Conservation (phyloP, 192 early-diverging fungal genomes). For the Entomortierella lignicola region DNA sequence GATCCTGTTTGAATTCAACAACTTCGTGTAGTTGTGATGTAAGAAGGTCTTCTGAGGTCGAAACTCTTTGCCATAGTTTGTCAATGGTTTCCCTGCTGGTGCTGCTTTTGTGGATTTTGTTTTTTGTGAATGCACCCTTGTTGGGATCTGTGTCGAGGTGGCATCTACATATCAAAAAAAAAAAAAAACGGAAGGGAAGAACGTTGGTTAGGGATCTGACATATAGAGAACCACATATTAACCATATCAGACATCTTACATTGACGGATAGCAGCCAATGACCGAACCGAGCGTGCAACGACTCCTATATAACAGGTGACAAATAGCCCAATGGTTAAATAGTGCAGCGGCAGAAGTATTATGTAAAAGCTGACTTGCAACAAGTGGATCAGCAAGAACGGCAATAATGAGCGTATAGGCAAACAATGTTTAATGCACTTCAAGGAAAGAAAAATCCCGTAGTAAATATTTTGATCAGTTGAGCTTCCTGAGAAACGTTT, state of each 20-base stretch:
- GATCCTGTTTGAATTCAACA: constrained; percentile 61
- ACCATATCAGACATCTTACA: constrained; percentile 8
- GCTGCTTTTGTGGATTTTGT: constrained; percentile 12
- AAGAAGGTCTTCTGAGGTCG: constrained; percentile 60
- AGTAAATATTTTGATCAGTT: no score
- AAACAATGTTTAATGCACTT: no score
- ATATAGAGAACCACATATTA: neutral
- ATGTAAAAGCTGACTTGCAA: neutral
- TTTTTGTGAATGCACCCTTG: constrained; percentile 18
- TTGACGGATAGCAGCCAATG: constrained; percentile 27
- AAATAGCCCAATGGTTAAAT: neutral
- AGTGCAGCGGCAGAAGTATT: neutral
- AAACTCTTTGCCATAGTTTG: constrained; percentile 57
- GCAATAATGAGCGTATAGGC: no score
- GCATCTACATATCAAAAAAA: constrained; percentile 22
- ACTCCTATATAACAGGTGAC: constrained; percentile 14
- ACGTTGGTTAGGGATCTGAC: no score
- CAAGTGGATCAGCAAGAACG: neutral
- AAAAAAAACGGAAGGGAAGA: neutral
- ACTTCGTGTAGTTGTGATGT: constrained; percentile 57
- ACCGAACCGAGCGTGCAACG: constrained; percentile 22
- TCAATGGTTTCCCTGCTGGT: constrained; percentile 35
- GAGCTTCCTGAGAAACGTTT: no score
- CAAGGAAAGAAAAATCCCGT: no score
- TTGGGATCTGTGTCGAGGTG: constrained; percentile 19